phyloP scores from a whole-genome alignment of 305 asterid genomes.

The Plantago lanceolata region DNA sequence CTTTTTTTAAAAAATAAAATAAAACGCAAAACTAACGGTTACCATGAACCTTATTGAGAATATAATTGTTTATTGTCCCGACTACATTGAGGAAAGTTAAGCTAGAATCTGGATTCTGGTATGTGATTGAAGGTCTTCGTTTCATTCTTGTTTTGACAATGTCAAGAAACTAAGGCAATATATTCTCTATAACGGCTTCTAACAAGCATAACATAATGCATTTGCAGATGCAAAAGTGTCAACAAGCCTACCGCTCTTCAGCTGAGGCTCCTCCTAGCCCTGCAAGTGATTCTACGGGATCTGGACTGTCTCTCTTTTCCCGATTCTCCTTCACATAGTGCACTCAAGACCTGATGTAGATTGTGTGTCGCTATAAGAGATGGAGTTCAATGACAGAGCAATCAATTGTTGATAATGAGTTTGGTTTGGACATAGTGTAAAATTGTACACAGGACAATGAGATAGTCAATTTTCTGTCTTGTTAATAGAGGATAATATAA shows the following conservation, averaged over 20 bases:
- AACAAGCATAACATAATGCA: slow-evolving; percentile 14
- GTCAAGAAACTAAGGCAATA: background rate
- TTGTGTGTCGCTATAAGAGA: background rate
- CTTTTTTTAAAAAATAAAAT: too few species aligned
- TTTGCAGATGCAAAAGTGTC: slow-evolving; percentile 80
- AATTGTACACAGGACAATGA: slow-evolving; percentile 4
- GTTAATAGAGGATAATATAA: background rate
- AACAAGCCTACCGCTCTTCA: slow-evolving; percentile 68
- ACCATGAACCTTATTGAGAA: too few species aligned
- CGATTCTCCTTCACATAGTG: slow-evolving; percentile 73
- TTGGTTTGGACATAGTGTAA: slow-evolving; percentile 14
- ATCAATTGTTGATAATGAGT: slow-evolving; percentile 12
- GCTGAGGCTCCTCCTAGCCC: slow-evolving; percentile 61
- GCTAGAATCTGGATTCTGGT: background rate
- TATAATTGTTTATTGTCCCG: too few species aligned
- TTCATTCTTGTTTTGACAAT: background rate
- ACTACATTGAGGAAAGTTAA: too few species aligned
- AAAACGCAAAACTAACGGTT: too few species aligned
- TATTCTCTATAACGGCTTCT: background rate
- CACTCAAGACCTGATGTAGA: background rate
- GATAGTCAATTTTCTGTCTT: background rate
- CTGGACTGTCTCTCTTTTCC: slow-evolving; percentile 77
- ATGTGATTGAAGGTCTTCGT: background rate
- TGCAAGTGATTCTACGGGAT: slow-evolving; percentile 50
- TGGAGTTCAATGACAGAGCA: slow-evolving; percentile 1